Conservation (phyloP, 768 basidiomycete genomes). For the Naganishia vaughanmartiniae region DNA sequence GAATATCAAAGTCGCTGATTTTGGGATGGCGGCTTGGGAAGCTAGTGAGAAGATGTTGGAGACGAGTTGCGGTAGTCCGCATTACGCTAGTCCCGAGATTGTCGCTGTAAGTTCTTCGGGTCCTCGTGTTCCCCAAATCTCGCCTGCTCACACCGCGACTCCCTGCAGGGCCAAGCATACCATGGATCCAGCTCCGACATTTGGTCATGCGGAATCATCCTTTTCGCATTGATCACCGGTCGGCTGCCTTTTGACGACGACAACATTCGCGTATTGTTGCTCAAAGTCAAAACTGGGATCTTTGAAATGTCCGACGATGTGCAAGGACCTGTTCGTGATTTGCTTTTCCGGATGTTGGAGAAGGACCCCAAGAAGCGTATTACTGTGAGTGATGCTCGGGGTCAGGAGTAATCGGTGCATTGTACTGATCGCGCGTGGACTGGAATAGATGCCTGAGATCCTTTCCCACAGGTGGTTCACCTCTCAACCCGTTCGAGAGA, state of each 20-base stretch:
- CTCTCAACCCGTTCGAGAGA: slow-evolving; percentile 55
- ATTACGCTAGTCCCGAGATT: slow-evolving; percentile 92
- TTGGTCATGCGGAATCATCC: slow-evolving; percentile 94
- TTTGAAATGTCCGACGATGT: slow-evolving; percentile 74
- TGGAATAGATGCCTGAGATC: slow-evolving; percentile 65
- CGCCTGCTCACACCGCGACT: not conserved
- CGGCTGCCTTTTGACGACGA: slow-evolving; percentile 91
- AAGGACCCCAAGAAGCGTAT: slow-evolving; percentile 73
- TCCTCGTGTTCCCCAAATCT: too few species aligned
- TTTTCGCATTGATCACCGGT: slow-evolving; percentile 82
- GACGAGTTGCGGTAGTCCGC: slow-evolving; percentile 90
- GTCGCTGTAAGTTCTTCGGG: slow-evolving; percentile 55
- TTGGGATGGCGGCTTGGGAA: slow-evolving; percentile 97
- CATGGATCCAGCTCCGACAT: slow-evolving; percentile 85
- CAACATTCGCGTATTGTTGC: slow-evolving; percentile 70
- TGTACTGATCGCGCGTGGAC: not conserved
- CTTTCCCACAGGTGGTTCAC: slow-evolving; percentile 74
- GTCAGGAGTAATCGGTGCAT: not conserved
- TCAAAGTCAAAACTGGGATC: slow-evolving; percentile 71
- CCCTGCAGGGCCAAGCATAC: slow-evolving; percentile 66
- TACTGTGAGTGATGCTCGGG: slow-evolving; percentile 53
- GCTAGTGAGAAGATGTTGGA: slow-evolving; percentile 62
- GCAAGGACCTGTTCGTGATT: slow-evolving; percentile 67
- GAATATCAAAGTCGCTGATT: slow-evolving; percentile 93
- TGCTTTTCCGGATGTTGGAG: slow-evolving; percentile 76